Evolutionary conservation across 352 stramenopile genomes (phyloP).

Genomic region (Pythium utonaiense): DNA sequence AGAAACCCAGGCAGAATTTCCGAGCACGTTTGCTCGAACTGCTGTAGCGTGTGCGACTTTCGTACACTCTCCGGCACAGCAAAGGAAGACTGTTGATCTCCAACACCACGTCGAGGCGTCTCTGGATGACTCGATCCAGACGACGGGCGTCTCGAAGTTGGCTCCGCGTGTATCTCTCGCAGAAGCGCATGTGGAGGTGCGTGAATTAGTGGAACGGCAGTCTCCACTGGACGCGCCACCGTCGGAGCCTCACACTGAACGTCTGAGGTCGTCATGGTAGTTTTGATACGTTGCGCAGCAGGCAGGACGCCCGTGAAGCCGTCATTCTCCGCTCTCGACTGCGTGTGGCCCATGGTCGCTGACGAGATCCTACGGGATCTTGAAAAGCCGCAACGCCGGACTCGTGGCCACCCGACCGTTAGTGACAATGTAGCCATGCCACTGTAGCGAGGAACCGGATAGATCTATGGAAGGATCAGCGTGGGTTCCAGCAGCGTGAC

Average conservation of each 20-base stretch:
- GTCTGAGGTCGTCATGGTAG: background rate
- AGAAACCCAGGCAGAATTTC: conserved; percentile 52
- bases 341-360: conserved; percentile 26
- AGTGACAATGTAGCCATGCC: background rate
- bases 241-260: background rate
- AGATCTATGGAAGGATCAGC: background rate
- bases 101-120: background rate
- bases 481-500: background rate
- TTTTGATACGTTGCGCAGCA: background rate
- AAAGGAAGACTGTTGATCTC: conserved; percentile 13
- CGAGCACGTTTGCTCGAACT: conserved; percentile 46
- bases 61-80: conserved; percentile 58
- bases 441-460: background rate
- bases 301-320: conserved; percentile 33
- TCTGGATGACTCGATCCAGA: background rate
- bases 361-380: background rate
- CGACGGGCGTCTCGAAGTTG: background rate
- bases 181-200: conserved; percentile 11
- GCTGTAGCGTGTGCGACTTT: conserved; percentile 37
- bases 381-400: background rate
- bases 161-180: background rate
- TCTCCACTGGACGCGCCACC: background rate
- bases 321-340: conserved; percentile 3
- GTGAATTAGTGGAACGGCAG: conserved; percentile 3
- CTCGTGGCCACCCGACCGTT: background rate